These are phyloP conservation scores for Jacaranda copaia DNA, from an alignment of 257 asterid species.

Conservation along the genomic window DNA sequence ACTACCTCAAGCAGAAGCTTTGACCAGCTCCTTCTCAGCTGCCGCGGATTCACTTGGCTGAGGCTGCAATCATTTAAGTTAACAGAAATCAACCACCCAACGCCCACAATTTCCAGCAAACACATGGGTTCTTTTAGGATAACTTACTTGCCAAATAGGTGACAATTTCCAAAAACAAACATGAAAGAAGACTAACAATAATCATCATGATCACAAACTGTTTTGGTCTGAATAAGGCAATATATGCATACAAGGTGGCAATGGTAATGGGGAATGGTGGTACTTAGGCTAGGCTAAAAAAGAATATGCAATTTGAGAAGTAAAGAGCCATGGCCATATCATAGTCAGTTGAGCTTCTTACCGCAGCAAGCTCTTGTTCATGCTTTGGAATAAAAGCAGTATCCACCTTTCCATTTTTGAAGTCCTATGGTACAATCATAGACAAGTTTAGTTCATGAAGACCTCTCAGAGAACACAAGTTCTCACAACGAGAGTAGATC, in stretches of 20 bases:
- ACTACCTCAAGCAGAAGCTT: slow-evolving; percentile 44
- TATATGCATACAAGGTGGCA: slow-evolving; percentile 2
- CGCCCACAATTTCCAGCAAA: too few relatives aligned
- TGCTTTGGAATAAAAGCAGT: slow-evolving; percentile 99
- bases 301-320: not conserved
- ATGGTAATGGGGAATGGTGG: not conserved
- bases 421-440: slow-evolving; percentile 64
- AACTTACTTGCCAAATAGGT: not conserved
- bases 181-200: not conserved
- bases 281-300: not conserved
- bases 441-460: slow-evolving; percentile 2
- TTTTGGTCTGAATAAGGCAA: not conserved
- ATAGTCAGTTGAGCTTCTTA: slow-evolving; percentile 50
- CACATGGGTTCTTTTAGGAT: slow-evolving; percentile 7
- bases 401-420: slow-evolving; percentile 88
- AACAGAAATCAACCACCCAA: slow-evolving; percentile 2
- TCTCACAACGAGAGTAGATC: slow-evolving; percentile 10
- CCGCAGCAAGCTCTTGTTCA: slow-evolving; percentile 92
- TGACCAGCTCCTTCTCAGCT: slow-evolving; percentile 51
- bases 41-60: slow-evolving; percentile 35
- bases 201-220: not conserved
- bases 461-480: not conserved
- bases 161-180: not conserved
- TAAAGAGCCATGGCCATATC: not conserved
- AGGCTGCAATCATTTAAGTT: slow-evolving; percentile 57